Percentiles rank a stretch among this genome's conserved stretches.
These are phyloP conservation scores for Platismatia glauca DNA, from an alignment of 495 filamentous ascomycete species.

Conservation along the genomic window DNA sequence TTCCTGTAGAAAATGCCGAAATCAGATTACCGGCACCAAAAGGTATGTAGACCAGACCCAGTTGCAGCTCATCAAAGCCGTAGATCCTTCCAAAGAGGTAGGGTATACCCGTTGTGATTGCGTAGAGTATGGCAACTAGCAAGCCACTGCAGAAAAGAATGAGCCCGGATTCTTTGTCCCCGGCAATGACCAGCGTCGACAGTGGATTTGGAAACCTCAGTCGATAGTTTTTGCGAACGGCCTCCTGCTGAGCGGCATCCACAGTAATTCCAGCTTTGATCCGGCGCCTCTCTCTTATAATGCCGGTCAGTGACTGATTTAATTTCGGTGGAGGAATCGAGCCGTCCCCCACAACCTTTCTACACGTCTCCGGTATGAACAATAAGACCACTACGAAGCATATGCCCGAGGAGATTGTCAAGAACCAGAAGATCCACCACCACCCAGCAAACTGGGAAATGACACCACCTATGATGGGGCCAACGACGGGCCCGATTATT, in stretches of 20 bases:
- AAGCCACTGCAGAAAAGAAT: conserved; percentile 50
- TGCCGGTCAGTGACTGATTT: conserved; percentile 29
- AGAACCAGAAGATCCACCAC: conserved; percentile 46
- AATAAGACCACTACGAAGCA: conserved; percentile 28
- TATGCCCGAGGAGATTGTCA: conserved; percentile 34
- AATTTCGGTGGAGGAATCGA: conserved; percentile 31
- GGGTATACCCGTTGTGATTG: conserved; percentile 41
- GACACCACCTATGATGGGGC: conserved; percentile 42
- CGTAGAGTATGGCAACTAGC: conserved; percentile 49
- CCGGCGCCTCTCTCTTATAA: conserved; percentile 28
- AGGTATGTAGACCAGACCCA: conserved; percentile 46
- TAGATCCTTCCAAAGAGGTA: conserved; percentile 51
- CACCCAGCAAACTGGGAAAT: conserved; percentile 36
- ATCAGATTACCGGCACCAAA: conserved; percentile 37
- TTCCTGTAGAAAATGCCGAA: conserved; percentile 21
- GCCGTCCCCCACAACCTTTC: conserved; percentile 68
- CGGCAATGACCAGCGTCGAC: conserved; percentile 53
- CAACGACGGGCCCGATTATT: conserved; percentile 35
- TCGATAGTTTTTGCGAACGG: conserved; percentile 37
- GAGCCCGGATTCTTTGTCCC: conserved; percentile 53
- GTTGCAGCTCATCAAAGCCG: conserved; percentile 38
- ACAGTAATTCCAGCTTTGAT: conserved; percentile 25
- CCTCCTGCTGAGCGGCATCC: conserved; percentile 16
- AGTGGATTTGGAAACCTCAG: conserved; percentile 63
- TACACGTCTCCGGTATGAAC: conserved; percentile 41